phyloP scores from a whole-genome alignment of 2,329 filamentous ascomycete species.

The Ambrosiella beaveri region DNA sequence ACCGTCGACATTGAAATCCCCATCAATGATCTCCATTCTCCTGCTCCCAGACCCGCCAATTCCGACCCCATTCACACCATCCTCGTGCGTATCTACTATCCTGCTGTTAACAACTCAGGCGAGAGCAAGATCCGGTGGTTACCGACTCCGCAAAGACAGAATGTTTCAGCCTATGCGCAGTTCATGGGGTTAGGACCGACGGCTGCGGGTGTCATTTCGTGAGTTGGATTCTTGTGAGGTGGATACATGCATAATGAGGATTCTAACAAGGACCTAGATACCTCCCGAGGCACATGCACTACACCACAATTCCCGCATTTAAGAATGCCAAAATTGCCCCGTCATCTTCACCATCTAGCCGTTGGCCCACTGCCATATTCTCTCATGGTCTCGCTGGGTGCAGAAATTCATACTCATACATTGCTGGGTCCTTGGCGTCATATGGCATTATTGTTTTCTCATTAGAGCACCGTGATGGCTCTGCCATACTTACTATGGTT shows the following conservation, averaged over 20 bases:
- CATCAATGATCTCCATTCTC: slow-evolving; percentile 37
- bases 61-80: slow-evolving; percentile 49
- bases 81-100: slow-evolving; percentile 71
- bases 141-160: slow-evolving; percentile 56
- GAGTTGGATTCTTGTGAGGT: slow-evolving; percentile 18
- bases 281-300: slow-evolving; percentile 54
- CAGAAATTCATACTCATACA: slow-evolving; percentile 70
- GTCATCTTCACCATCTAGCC: slow-evolving; percentile 27
- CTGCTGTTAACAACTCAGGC: slow-evolving; percentile 36
- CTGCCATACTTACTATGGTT: slow-evolving; percentile 56
- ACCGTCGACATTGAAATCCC: slow-evolving; percentile 69
- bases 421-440: slow-evolving; percentile 61
- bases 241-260: background rate
- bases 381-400: slow-evolving; percentile 72
- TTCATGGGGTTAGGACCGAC: slow-evolving; percentile 52
- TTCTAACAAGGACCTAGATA: slow-evolving; percentile 26
- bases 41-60: slow-evolving; percentile 34
- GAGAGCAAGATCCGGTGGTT: slow-evolving; percentile 54
- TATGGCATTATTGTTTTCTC: slow-evolving; percentile 68
- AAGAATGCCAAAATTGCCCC: slow-evolving; percentile 50
- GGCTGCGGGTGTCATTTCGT: slow-evolving; percentile 43
- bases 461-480: slow-evolving; percentile 70
- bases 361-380: slow-evolving; percentile 73
- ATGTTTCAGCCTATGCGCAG: slow-evolving; percentile 56
- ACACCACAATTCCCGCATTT: slow-evolving; percentile 53